Conservation (phyloP, 495 filamentous ascomycete genomes). For the Friedmanniomyces simplex region DNA sequence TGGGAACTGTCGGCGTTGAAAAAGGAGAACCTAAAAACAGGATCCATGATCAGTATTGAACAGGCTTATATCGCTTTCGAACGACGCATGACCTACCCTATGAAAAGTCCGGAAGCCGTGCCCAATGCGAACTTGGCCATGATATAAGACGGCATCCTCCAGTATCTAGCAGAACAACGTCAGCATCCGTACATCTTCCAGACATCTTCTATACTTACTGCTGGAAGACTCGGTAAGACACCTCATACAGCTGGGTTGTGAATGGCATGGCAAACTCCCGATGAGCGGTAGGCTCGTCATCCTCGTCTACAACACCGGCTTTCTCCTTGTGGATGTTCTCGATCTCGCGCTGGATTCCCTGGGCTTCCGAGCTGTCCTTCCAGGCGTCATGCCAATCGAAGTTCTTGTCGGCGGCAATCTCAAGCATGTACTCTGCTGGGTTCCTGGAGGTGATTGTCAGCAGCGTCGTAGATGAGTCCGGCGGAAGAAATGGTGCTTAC, state of each 20-base stretch:
- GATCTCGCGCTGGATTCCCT: conserved; percentile 56
- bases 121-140: conserved; percentile 36
- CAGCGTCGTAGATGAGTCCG: too few relatives aligned
- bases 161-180: conserved; percentile 11
- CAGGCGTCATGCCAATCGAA: conserved; percentile 76
- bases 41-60: too few relatives aligned
- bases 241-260: conserved; percentile 28
- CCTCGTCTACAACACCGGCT: conserved; percentile 28
- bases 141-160: conserved; percentile 34
- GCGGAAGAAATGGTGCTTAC: too few relatives aligned
- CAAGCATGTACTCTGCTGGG: conserved; percentile 62
- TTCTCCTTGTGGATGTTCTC: conserved; percentile 52
- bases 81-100: conserved; percentile 25
- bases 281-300: conserved; percentile 27
- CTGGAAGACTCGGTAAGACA: conserved; percentile 31
- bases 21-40: conserved; percentile 33
- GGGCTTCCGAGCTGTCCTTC: conserved; percentile 63
- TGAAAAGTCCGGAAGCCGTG: conserved; percentile 39
- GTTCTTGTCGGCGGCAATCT: conserved; percentile 56
- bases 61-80: too few relatives aligned
- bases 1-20: conserved; percentile 18
- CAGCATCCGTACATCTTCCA: too few relatives aligned
- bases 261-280: conserved; percentile 38
- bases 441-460: conserved; percentile 28
- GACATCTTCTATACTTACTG: conserved; percentile 12